These are phyloP conservation scores for Cercospora berteroae DNA, from an alignment of 2,329 filamentous ascomycete species.

Conservation along the genomic window DNA sequence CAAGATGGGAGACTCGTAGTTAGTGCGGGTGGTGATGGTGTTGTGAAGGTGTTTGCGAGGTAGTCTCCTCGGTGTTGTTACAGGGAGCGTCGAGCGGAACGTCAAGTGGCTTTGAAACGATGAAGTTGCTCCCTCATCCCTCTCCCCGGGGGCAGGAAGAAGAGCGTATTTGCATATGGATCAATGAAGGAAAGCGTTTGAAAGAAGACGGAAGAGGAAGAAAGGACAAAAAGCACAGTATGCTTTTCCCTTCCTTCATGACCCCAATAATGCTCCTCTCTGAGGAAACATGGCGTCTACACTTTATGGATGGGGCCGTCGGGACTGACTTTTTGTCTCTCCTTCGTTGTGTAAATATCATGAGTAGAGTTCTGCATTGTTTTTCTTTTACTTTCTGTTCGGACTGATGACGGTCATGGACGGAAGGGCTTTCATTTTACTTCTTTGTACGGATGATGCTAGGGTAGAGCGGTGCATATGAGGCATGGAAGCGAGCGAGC, in stretches of 20 bases:
- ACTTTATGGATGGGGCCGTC: background rate
- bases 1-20: slow-evolving; percentile 93
- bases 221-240: background rate
- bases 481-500: background rate
- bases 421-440: background rate
- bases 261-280: background rate
- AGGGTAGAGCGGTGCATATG: background rate
- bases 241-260: background rate
- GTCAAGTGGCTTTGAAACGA: background rate
- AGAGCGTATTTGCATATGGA: background rate
- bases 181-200: background rate
- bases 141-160: background rate
- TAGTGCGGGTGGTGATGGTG: slow-evolving; percentile 88
- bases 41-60: slow-evolving; percentile 81
- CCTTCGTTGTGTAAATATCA: background rate
- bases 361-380: background rate
- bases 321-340: background rate
- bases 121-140: background rate
- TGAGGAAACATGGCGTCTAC: background rate
- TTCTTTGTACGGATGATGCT: background rate
- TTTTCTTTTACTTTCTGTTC: background rate
- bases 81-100: too few relatives aligned
- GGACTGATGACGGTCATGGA: background rate
- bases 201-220: background rate
- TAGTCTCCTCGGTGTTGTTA: slow-evolving; percentile 4